phyloP scores from a whole-genome alignment of 1,284 basidiomycete genomes.

The Afroboletus lepidellus region DNA sequence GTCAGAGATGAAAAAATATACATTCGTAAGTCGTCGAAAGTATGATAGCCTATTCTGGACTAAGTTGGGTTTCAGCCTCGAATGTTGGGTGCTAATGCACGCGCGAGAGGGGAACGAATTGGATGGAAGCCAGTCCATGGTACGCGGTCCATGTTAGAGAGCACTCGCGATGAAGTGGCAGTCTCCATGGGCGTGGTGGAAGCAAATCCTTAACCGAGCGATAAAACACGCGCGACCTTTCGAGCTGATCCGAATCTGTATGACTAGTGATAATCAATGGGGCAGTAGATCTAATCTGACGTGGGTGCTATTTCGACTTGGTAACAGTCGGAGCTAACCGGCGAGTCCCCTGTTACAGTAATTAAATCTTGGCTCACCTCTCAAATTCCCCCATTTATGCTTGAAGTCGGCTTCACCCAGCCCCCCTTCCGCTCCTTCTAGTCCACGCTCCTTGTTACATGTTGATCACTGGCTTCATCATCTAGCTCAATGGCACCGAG shows the following conservation, averaged over 20 bases:
- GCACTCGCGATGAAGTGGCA: constrained; percentile 31
- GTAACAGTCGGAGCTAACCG: constrained; percentile 15
- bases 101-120: constrained; percentile 41
- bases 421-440: constrained; percentile 12
- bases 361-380: constrained; percentile 1
- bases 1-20: constrained; percentile 30
- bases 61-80: constrained; percentile 20
- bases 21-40: constrained; percentile 21
- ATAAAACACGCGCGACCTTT: neutral
- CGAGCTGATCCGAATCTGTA: neutral
- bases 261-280: neutral
- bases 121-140: constrained; percentile 39
- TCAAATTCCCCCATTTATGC: constrained; percentile 5
- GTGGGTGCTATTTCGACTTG: neutral
- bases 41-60: neutral
- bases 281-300: neutral
- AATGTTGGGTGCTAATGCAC: constrained; percentile 43
- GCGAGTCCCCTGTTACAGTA: constrained; percentile 1
- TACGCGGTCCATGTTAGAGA: constrained; percentile 30
- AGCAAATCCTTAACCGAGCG: neutral
- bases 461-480: neutral
- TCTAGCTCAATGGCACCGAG: constrained; percentile 21
- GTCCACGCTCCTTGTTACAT: constrained; percentile 10
- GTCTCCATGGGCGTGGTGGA: constrained; percentile 2
- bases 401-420: neutral